Evolutionary conservation across 441 rosid species (phyloP).

Genomic region (Jatropha podagrica): DNA sequence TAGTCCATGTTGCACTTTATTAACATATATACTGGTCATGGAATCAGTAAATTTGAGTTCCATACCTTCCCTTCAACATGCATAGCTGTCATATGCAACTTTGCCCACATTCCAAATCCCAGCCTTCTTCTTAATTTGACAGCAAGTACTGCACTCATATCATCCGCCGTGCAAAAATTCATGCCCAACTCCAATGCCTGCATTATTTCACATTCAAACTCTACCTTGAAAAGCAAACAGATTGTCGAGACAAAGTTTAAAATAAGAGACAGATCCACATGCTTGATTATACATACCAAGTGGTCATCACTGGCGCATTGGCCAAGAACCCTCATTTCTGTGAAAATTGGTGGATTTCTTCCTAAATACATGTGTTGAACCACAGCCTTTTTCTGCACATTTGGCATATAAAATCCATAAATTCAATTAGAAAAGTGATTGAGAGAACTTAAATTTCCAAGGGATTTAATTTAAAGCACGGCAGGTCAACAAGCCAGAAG

Average conservation of each 20-base stretch:
- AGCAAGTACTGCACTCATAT: conserved; percentile 89
- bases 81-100: conserved; percentile 92
- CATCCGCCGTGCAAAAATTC: conserved; percentile 92
- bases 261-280: not conserved
- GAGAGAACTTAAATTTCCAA: not conserved
- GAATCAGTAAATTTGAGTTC: not conserved
- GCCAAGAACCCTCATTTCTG: conserved; percentile 76
- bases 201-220: conserved; percentile 27
- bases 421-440: not conserved
- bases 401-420: conserved; percentile 18
- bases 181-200: conserved; percentile 92
- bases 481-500: not conserved
- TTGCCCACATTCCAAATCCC: conserved; percentile 93
- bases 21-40: not conserved
- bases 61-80: conserved; percentile 96
- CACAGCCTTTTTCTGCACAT: conserved; percentile 53
- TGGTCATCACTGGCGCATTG: conserved; percentile 75
- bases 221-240: conserved; percentile 5
- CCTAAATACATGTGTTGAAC: conserved; percentile 87
- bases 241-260: not conserved
- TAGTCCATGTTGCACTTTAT: not conserved
- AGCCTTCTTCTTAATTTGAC: conserved; percentile 76
- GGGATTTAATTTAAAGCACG: not conserved
- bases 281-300: conserved; percentile 50
- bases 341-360: conserved; percentile 81